Percentiles rank a stretch among this genome's conserved stretches.
Conservation (phyloP, 2,329 filamentous ascomycete genomes). For the Tolypocladium paradoxum region DNA sequence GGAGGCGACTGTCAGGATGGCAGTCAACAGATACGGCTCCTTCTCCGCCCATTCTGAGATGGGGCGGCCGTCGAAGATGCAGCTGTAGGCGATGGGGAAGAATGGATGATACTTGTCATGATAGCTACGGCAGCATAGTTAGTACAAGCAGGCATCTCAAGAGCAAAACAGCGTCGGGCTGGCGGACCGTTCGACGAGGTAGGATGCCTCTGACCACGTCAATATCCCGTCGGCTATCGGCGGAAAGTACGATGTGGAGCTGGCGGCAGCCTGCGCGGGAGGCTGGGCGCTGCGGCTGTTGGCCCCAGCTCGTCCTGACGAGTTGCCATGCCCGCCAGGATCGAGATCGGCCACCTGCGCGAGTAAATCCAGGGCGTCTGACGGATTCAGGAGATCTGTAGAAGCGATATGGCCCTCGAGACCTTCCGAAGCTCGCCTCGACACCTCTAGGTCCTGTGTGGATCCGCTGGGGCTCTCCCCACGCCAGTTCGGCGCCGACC, state of each 20-base stretch:
- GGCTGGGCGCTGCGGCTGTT: constrained; percentile 5
- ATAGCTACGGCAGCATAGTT: constrained; percentile 32
- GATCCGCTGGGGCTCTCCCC: constrained; percentile 5
- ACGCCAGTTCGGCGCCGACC: constrained; percentile 6
- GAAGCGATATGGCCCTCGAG: constrained; percentile 30
- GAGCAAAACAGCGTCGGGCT: background rate
- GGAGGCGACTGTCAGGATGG: constrained; percentile 59
- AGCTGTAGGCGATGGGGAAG: constrained; percentile 54
- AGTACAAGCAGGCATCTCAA: background rate
- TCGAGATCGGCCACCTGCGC: constrained; percentile 30
- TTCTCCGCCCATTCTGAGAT: constrained; percentile 45
- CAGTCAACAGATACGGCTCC: constrained; percentile 58
- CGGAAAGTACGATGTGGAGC: constrained; percentile 13
- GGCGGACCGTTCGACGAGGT: constrained; percentile 15
- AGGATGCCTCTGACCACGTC: constrained; percentile 12
- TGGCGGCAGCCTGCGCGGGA: background rate
- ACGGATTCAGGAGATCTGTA: constrained; percentile 28
- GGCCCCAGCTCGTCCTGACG: constrained; percentile 4
- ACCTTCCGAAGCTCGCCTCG: constrained; percentile 7
- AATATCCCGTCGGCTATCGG: constrained; percentile 21
- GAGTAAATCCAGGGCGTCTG: constrained; percentile 28
- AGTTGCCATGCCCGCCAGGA: constrained; percentile 8
- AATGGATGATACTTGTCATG: constrained; percentile 58
- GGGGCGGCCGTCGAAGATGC: constrained; percentile 41
- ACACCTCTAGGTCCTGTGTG: constrained; percentile 4